phyloP scores from a whole-genome alignment of 495 filamentous ascomycete species.

The Peziza echinospora region DNA sequence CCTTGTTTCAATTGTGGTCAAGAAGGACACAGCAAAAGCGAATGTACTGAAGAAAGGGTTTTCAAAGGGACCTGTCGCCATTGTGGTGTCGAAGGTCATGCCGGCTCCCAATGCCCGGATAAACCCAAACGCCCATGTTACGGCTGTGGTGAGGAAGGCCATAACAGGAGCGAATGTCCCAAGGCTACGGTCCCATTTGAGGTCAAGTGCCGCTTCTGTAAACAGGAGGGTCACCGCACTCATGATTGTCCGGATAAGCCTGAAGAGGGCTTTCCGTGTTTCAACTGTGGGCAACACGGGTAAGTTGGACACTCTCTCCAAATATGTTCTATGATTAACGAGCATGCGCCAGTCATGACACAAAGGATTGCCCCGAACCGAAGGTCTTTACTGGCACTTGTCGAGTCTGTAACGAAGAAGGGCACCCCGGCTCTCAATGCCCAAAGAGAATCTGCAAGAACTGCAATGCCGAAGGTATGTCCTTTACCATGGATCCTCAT shows the following conservation, averaged over 20 bases:
- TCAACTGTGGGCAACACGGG: conserved; percentile 59
- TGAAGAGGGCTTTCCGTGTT: conserved; percentile 38
- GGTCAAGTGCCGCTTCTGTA: background rate
- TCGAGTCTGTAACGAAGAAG: conserved; percentile 41
- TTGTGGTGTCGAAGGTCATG: conserved; percentile 39
- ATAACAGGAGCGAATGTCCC: background rate
- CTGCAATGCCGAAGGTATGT: conserved; percentile 48
- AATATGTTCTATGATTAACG: too few relatives aligned
- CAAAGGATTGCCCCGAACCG: conserved; percentile 36
- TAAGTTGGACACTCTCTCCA: too few relatives aligned
- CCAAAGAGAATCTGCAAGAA: conserved; percentile 52
- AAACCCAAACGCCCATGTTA: conserved; percentile 19
- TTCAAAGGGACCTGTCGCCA: conserved; percentile 44
- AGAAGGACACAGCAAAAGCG: background rate
- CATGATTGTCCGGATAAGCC: conserved; percentile 49
- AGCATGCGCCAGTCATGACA: conserved; percentile 25
- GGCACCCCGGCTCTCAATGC: conserved; percentile 37
- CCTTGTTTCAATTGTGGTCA: too few relatives aligned
- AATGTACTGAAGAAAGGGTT: conserved; percentile 16
- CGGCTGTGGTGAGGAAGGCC: background rate
- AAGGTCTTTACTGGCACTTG: conserved; percentile 50
- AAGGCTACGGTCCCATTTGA: background rate
- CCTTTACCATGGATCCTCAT: background rate
- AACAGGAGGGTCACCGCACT: conserved; percentile 22
- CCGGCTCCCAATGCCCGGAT: conserved; percentile 25